Evolutionary conservation across 441 rosid species (phyloP).

Genomic region (Hypseocharis bilobata): DNA sequence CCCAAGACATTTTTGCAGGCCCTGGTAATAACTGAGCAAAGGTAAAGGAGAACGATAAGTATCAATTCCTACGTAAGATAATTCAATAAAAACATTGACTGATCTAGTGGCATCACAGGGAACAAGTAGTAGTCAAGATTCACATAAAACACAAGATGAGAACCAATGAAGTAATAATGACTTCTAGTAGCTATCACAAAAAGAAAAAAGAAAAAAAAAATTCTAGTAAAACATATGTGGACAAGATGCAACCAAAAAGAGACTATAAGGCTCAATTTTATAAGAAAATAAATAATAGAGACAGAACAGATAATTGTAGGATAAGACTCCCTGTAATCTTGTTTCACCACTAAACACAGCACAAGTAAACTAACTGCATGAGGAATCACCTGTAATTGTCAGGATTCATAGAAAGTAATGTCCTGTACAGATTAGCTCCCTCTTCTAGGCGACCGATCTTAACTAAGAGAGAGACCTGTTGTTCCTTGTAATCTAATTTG

Average conservation of each 20-base stretch:
- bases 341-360: background rate
- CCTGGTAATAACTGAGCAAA: conserved; percentile 72
- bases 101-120: no score
- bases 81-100: no score
- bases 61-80: conserved; percentile 3
- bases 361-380: conserved; percentile 10
- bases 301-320: background rate
- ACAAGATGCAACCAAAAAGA: no score
- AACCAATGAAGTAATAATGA: no score
- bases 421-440: conserved; percentile 64
- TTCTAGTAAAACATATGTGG: no score
- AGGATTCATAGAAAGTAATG: conserved; percentile 79
- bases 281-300: no score
- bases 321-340: background rate
- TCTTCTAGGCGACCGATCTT: conserved; percentile 70
- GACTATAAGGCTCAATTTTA: no score
- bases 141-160: no score
- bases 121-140: no score
- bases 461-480: conserved; percentile 73
- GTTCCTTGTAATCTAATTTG: conserved; percentile 69
- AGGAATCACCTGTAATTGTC: conserved; percentile 81
- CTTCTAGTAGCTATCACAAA: no score
- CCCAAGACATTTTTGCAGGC: conserved; percentile 77
- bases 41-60: conserved; percentile 10
- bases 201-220: no score